These are phyloP conservation scores for Shiraia sp. DNA, from an alignment of 2,329 filamentous ascomycete species.

Conservation along the genomic window DNA sequence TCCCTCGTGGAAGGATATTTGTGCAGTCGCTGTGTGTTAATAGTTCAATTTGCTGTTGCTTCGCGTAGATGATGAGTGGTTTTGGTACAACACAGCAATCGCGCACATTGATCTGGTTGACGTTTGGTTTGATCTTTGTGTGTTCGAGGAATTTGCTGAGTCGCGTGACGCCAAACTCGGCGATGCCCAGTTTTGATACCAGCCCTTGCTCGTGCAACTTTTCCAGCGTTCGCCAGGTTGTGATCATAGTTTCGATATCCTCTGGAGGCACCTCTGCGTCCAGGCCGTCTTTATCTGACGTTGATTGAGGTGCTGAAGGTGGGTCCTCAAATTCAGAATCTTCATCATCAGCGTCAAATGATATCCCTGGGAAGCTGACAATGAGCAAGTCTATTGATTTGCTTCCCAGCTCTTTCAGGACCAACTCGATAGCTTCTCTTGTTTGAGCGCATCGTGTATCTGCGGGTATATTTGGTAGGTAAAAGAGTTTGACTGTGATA, in stretches of 20 bases:
- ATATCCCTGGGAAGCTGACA: constrained; percentile 88
- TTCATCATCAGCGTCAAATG: constrained; percentile 91
- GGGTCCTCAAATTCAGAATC: constrained; percentile 66
- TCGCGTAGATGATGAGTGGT: constrained; percentile 81
- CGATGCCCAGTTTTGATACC: constrained; percentile 77
- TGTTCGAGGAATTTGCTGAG: constrained; percentile 74
- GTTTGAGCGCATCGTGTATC: constrained; percentile 71
- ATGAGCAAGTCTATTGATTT: constrained; percentile 83
- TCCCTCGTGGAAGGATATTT: constrained; percentile 85
- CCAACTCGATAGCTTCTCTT: constrained; percentile 75
- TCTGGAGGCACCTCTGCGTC: constrained; percentile 50
- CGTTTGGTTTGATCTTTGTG: constrained; percentile 73
- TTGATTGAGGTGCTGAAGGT: constrained; percentile 23
- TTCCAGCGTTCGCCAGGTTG: constrained; percentile 72
- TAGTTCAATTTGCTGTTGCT: constrained; percentile 79
- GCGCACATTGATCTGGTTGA: constrained; percentile 94
- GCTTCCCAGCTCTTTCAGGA: constrained; percentile 78
- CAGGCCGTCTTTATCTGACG: constrained; percentile 49
- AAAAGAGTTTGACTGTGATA: constrained; percentile 94
- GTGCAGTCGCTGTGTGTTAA: constrained; percentile 94
- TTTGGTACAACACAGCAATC: constrained; percentile 97
- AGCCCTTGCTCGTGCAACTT: constrained; percentile 70
- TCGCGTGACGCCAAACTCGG: constrained; percentile 88
- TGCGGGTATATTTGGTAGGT: constrained; percentile 72
- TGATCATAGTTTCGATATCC: constrained; percentile 65